Evolutionary conservation across 2,329 filamentous ascomycete genomes (phyloP).

Genomic region (Aureobasidium namibiae): DNA sequence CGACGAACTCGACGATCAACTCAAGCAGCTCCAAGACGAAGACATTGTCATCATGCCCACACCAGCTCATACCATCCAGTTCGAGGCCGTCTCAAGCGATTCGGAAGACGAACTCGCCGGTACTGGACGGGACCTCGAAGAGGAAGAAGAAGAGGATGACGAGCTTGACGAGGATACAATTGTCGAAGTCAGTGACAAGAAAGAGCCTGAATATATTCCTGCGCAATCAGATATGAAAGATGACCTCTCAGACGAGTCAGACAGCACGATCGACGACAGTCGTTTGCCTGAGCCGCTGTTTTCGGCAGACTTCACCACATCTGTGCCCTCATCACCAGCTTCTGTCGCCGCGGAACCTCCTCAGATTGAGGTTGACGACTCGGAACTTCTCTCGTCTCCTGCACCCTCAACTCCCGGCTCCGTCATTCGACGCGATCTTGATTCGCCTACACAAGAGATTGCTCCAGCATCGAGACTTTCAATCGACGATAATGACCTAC

Average conservation of each 20-base stretch:
- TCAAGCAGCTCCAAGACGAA: neutral
- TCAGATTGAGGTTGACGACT: neutral
- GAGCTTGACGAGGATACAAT: constrained; percentile 15
- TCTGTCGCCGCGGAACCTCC: neutral
- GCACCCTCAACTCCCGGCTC: constrained; percentile 3
- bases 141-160: neutral
- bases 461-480: neutral
- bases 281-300: constrained; percentile 12
- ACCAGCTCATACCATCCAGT: neutral
- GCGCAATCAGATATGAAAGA: constrained; percentile 6
- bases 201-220: constrained; percentile 8
- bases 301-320: constrained; percentile 2
- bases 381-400: constrained; percentile 10
- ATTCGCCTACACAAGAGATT: neutral
- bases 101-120: constrained; percentile 10
- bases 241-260: constrained; percentile 10
- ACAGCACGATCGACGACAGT: neutral
- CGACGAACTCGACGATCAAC: constrained; percentile 2
- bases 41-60: neutral
- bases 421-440: neutral
- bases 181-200: neutral
- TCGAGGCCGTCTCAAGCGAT: neutral
- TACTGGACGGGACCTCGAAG: neutral
- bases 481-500: neutral
- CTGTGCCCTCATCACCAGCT: neutral